Evolutionary conservation across 208 protist genomes (phyloP).

Genomic region (Trichomonas gallinae): DNA sequence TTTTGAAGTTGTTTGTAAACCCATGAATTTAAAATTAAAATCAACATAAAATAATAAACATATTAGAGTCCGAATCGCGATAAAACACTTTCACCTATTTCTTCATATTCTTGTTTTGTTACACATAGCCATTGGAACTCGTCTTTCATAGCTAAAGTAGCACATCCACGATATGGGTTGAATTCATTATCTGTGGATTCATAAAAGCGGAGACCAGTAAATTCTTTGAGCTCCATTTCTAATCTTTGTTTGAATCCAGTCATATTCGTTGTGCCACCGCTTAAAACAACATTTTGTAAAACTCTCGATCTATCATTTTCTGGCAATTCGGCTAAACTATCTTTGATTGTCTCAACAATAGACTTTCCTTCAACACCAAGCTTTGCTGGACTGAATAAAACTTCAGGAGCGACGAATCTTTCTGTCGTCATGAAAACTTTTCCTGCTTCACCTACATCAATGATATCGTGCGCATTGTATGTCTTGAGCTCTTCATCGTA

Average conservation of each 20-base stretch:
- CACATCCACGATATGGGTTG: neutral
- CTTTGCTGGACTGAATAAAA: neutral
- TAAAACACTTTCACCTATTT: neutral
- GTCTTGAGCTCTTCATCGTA: neutral
- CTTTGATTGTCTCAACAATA: neutral
- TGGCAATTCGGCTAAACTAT: neutral
- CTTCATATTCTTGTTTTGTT: neutral
- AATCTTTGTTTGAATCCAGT: slow-evolving; percentile 80
- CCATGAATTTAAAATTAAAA: too few relatives aligned
- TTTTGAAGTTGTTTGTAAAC: too few relatives aligned
- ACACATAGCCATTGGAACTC: neutral
- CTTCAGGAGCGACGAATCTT: neutral
- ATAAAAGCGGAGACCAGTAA: neutral
- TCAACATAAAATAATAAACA: too few relatives aligned
- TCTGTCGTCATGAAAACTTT: neutral
- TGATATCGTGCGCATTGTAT: neutral
- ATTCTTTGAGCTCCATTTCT: slow-evolving; percentile 52
- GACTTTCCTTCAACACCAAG: neutral
- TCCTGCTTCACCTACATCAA: neutral
- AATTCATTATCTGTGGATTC: neutral
- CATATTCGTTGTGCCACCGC: slow-evolving; percentile 48
- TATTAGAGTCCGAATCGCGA: neutral
- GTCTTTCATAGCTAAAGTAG: neutral
- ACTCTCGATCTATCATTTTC: neutral
- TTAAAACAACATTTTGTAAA: slow-evolving; percentile 44